These are phyloP conservation scores for Fraxinus excelsior DNA, from an alignment of 257 asterid genomes.

Conservation along the genomic window DNA sequence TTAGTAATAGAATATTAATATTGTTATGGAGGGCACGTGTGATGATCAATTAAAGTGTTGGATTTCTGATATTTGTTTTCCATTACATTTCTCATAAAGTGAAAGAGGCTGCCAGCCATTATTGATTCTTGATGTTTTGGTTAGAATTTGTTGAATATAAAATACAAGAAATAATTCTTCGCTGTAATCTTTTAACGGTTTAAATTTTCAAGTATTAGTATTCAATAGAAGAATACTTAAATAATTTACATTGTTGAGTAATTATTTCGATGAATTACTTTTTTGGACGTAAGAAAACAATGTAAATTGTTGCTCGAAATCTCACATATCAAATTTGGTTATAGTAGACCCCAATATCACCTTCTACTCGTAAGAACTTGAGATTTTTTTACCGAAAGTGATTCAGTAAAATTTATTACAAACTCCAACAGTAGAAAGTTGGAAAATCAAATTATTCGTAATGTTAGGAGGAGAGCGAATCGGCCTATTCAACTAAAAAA, in stretches of 20 bases:
- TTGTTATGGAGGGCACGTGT: constrained; percentile 1
- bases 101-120: background rate
- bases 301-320: too few species aligned
- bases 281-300: too few species aligned
- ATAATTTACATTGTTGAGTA: too few species aligned
- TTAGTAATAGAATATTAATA: background rate
- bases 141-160: background rate
- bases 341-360: background rate
- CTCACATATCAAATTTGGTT: background rate
- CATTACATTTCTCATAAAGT: background rate
- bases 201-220: too few species aligned
- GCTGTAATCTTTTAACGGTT: too few species aligned
- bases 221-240: too few species aligned
- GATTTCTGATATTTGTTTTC: background rate
- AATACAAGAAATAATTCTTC: background rate
- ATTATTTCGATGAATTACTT: too few species aligned
- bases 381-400: background rate
- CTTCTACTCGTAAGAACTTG: too few species aligned
- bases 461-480: too few species aligned
- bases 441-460: background rate
- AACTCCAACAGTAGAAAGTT: too few species aligned
- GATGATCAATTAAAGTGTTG: background rate
- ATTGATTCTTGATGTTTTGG: background rate
- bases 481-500: too few species aligned
- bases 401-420: too few species aligned